A percentile compares a stretch with the other conserved stretches of the same genome.
Conservation (phyloP, 1,284 basidiomycete species). For the Microbotryum lychnidis-dioicae region DNA sequence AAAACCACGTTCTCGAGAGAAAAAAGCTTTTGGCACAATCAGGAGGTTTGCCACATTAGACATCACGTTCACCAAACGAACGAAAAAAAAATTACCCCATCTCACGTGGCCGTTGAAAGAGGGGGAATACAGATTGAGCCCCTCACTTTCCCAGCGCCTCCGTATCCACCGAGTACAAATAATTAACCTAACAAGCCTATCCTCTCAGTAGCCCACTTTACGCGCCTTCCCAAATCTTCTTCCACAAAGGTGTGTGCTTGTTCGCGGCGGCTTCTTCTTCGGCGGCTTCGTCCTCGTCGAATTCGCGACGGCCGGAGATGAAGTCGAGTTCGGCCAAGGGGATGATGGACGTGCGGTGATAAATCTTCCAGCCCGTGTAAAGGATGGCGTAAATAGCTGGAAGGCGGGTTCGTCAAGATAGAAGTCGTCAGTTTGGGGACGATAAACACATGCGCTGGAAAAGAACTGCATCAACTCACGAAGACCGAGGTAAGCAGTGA, state of each 20-base stretch:
- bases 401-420: background rate
- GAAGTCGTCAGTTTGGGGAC: background rate
- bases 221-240: conserved; percentile 34
- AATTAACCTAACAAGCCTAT: no score
- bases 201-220: background rate
- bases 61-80: no score
- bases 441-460: no score
- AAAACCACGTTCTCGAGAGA: no score
- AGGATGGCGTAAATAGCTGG: conserved; percentile 68
- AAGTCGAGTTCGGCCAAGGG: conserved; percentile 54
- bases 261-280: conserved; percentile 34
- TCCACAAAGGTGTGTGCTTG: conserved; percentile 34
- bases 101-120: no score
- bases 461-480: conserved; percentile 47
- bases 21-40: no score
- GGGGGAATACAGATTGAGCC: no score
- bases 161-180: no score
- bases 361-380: conserved; percentile 37
- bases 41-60: no score
- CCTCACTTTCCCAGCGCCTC: no score
- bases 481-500: conserved; percentile 47
- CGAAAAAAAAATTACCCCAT: no score
- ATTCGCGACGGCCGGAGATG: conserved; percentile 54
- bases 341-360: conserved; percentile 48
- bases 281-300: conserved; percentile 55